Base-by-base conservation (phyloP, 2,329 filamentous ascomycete genomes). In the Scytalidium lignicola region DNA sequence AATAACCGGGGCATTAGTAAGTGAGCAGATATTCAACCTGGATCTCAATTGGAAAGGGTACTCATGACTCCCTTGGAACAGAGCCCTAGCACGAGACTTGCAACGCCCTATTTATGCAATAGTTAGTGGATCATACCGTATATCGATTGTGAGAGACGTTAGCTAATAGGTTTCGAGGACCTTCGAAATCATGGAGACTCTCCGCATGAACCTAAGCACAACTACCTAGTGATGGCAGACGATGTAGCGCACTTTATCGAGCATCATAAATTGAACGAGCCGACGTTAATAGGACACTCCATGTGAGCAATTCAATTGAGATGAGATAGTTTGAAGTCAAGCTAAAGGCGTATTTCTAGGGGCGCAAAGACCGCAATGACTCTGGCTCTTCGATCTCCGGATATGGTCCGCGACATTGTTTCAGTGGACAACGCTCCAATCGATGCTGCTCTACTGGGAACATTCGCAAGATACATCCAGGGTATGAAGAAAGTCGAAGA, bases 1-100 rank as follows among this genome's bases (percentile, higher is more conserved):
- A 97, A 97, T 66, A 96, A 96, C 66, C 78, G 91, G 67, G 88
- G 80, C 62, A 93, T 97, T 55, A 95, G 90, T 85, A 95, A 90
- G 92, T 96, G 74, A 63, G 62, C 53, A 41, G 43, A 41, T 28
- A 29, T 8, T 54, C 17, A 6, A 43, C 54, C 6, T 28, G 22
- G 39, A n/a, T 39, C 13, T 41, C 39, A 46, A 20, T 20, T 44
- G 13, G 39, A 28, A 9, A n/a, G 40, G 12, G 19, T 15, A 44
- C 54, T 62, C 29, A 61, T 26, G 44, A 7, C 19, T 22, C n/a
- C 39, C 10, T 41, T 17, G 18, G 10, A 40, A 37, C 58, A 95
- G 90, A 72, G 83, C 81, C 32, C 73, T 97, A 45, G 88, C 90
- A 39, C 83, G 88, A 62, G 88, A 95, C 62, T 72, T 96, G 52